Evolutionary conservation across 164 flowering plant species (phyloP), one percentile per base, ranked within the genome.

Genomic region (Aristolochia contorta): DNA sequence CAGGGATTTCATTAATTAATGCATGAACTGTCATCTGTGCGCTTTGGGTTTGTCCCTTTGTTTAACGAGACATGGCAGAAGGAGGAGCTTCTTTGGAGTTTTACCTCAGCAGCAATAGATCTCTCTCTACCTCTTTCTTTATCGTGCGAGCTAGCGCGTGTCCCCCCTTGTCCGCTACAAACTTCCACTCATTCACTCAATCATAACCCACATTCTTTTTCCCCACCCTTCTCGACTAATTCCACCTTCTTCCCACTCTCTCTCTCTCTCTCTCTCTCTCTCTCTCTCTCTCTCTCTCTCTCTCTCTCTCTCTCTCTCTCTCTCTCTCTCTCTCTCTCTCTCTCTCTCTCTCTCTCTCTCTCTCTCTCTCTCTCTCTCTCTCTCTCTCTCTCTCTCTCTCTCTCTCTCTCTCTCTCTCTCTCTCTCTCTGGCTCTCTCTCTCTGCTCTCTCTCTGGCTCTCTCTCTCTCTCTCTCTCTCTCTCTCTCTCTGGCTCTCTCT

Each of bases 171-270:
- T 49, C 62, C 62, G 50, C 68, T 51, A 48, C 49, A 48, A 56
- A 46, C 71, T 59, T 67, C 48, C 61, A 60, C 71, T 63, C 65
- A 60, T 56, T 72, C 63, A 56, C 23, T 63, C 68, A 48, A 59
- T 67, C 54, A 52, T 58, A 20, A 59, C 23, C 37, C 50, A 13
- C 56, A 25, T 22, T 3, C 19, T 57, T 32, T 57, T 32, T 30
- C 43, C 75, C 64, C 20, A 64, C 62, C 63, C 47, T 5, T 57
- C 65, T 54, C 67, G 23, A 52, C 33, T 54, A 37, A 59, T 47
- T 59, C 58, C 65, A 27, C 64, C 56, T 54, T 16, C 59, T 62
- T 18, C 33, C 41, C 49, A 27, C 59, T 27, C 57, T 57, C 58
- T 47, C 56, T 59, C 48, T 16, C 56, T 20, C 54, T 50, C 27